These are phyloP conservation scores for Termitomyces sp. DNA, from an alignment of 768 basidiomycete genomes.

Conservation along the genomic window DNA sequence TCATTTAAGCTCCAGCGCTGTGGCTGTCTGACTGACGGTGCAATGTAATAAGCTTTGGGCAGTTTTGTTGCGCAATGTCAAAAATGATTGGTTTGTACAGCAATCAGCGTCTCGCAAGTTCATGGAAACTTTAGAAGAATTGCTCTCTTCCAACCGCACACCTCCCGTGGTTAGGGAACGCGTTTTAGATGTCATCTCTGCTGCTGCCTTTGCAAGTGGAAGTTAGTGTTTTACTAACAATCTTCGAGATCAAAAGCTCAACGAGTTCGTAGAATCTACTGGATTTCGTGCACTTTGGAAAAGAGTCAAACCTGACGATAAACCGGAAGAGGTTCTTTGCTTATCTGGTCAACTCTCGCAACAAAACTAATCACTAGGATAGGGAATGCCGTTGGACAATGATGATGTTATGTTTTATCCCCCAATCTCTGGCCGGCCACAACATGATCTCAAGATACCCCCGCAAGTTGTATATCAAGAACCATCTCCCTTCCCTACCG, in stretches of 20 bases:
- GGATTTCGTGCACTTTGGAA: slow-evolving; percentile 74
- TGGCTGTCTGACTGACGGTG: neutral
- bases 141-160: slow-evolving; percentile 58
- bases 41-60: slow-evolving; percentile 69
- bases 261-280: slow-evolving; percentile 22
- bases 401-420: slow-evolving; percentile 82
- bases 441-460: slow-evolving; percentile 28
- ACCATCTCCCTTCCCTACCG: slow-evolving; percentile 24
- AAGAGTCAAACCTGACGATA: slow-evolving; percentile 73
- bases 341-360: neutral
- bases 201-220: slow-evolving; percentile 70
- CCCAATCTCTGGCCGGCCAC: slow-evolving; percentile 41
- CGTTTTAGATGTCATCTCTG: slow-evolving; percentile 76
- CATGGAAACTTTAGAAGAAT: slow-evolving; percentile 73
- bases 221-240: slow-evolving; percentile 28
- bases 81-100: slow-evolving; percentile 60
- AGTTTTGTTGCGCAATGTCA: slow-evolving; percentile 81
- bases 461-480: slow-evolving; percentile 34
- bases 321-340: slow-evolving; percentile 66
- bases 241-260: neutral
- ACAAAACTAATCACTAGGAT: neutral
- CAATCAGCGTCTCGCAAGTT: slow-evolving; percentile 77
- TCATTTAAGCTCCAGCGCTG: slow-evolving; percentile 5
- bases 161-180: slow-evolving; percentile 80
- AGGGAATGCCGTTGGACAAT: slow-evolving; percentile 76